Evolutionary conservation across 179 eudicot species (phyloP).

Genomic region (Beta corolliflora): DNA sequence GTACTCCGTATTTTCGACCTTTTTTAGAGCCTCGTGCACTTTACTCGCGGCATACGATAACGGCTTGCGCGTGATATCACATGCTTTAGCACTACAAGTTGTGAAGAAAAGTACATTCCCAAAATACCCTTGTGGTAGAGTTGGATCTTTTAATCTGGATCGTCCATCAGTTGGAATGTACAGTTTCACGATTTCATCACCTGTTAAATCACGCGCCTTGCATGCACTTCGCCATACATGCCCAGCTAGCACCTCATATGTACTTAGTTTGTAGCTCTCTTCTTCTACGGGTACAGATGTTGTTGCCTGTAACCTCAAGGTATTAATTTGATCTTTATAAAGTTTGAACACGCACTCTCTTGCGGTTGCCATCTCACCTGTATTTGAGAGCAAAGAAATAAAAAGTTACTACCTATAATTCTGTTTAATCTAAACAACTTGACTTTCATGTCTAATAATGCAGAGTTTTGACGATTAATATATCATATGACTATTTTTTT

Average conservation of each 20-base stretch:
- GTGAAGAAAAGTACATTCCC: slow-evolving; percentile 48
- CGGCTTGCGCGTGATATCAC: slow-evolving; percentile 37
- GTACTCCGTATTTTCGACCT: slow-evolving; percentile 41
- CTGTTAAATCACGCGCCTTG: slow-evolving; percentile 41
- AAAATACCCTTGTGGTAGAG: slow-evolving; percentile 40
- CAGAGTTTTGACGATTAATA: too few species aligned
- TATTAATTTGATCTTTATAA: too few species aligned
- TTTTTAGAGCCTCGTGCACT: slow-evolving; percentile 33
- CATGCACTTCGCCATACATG: slow-evolving; percentile 45
- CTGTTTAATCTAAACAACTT: too few species aligned
- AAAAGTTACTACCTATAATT: too few species aligned
- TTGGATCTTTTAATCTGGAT: slow-evolving; percentile 31
- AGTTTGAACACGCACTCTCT: too few species aligned
- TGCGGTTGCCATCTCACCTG: too few species aligned
- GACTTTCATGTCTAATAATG: too few species aligned
- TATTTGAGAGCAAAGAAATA: too few species aligned
- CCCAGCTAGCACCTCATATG: slow-evolving; percentile 18
- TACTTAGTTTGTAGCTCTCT: too few species aligned
- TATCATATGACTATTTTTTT: too few species aligned
- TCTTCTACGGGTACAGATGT: too few species aligned
- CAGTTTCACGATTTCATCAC: slow-evolving; percentile 44
- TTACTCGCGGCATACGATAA: slow-evolving; percentile 31
- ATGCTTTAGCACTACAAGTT: slow-evolving; percentile 33
- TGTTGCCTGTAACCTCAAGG: too few species aligned
- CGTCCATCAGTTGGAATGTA: slow-evolving; percentile 52